Percentiles rank a stretch among this genome's conserved stretches.
phyloP scores from a whole-genome alignment of 345 rosid species.

The Brassica nigra region DNA sequence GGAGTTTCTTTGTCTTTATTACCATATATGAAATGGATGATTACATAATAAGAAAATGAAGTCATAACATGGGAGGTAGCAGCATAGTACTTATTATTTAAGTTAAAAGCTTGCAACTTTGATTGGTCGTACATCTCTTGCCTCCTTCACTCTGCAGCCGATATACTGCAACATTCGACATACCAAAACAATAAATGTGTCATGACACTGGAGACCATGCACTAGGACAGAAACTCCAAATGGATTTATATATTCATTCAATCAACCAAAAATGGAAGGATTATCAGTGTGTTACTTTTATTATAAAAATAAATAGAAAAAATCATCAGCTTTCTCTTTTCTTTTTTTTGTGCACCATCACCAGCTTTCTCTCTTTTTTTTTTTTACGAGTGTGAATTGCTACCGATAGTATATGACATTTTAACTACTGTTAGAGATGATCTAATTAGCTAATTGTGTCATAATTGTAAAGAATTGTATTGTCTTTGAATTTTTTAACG shows the following conservation, averaged over 20 bases:
- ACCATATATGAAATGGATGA: neutral
- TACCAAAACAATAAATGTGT: slow-evolving; percentile 15
- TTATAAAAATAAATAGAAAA: too few species aligned
- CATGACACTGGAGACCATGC: slow-evolving; percentile 1
- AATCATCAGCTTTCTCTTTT: neutral
- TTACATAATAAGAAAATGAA: slow-evolving; percentile 19
- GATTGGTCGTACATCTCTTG: neutral
- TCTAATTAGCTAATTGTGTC: too few species aligned
- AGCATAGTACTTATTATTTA: slow-evolving; percentile 11
- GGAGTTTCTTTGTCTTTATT: neutral
- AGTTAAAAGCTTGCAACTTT: slow-evolving; percentile 21
- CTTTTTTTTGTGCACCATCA: neutral
- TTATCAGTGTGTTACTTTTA: neutral
- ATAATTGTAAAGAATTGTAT: too few species aligned
- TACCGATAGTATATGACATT: too few species aligned
- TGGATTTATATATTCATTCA: neutral
- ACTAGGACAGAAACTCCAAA: neutral
- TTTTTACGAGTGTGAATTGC: neutral
- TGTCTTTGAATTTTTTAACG: too few species aligned
- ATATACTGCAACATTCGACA: slow-evolving; percentile 31
- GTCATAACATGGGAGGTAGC: neutral
- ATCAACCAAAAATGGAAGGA: neutral
- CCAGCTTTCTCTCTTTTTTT: neutral
- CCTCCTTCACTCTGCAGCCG: slow-evolving; percentile 32
- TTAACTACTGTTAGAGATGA: too few species aligned